A percentile compares a stretch with the other conserved stretches of the same genome.
Evolutionary conservation across 2,329 filamentous ascomycete genomes (phyloP).

Genomic region (Xylaria sp.): DNA sequence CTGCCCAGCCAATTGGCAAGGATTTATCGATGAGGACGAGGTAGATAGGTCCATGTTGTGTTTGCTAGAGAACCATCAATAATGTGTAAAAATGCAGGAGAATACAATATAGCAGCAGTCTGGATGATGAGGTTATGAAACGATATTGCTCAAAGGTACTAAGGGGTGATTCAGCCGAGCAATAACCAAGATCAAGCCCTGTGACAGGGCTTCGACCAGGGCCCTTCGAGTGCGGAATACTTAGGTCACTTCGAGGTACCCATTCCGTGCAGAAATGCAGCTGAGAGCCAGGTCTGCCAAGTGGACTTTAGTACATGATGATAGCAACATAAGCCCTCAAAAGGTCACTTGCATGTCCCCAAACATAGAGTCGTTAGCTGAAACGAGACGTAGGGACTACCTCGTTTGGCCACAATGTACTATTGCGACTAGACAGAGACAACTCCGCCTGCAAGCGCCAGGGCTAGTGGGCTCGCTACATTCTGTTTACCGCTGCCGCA

Average conservation of each 20-base stretch:
- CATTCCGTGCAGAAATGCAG: slow-evolving; percentile 19
- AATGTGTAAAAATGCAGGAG: neutral
- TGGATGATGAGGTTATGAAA: slow-evolving; percentile 25
- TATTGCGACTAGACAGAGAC: slow-evolving; percentile 17
- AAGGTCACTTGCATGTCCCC: slow-evolving; percentile 23
- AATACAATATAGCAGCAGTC: neutral
- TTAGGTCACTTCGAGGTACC: slow-evolving; percentile 34
- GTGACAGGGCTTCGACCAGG: slow-evolving; percentile 28
- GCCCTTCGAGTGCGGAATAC: slow-evolving; percentile 19
- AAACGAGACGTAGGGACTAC: slow-evolving; percentile 17
- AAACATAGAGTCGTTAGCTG: neutral
- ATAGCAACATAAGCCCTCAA: slow-evolving; percentile 21
- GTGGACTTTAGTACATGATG: slow-evolving; percentile 10
- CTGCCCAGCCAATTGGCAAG: slow-evolving; percentile 17
- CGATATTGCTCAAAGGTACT: slow-evolving; percentile 21
- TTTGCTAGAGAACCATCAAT: neutral
- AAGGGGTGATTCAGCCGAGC: slow-evolving; percentile 27
- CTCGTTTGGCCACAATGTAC: slow-evolving; percentile 10
- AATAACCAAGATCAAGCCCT: slow-evolving; percentile 28
- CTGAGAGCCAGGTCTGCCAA: slow-evolving; percentile 25
- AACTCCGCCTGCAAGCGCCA: slow-evolving; percentile 32
- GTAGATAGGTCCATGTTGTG: neutral
- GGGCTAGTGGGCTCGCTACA: slow-evolving; percentile 29
- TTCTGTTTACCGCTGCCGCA: slow-evolving; percentile 35
- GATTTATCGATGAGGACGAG: neutral